phyloP scores from a whole-genome alignment of 2,329 filamentous ascomycete species.

The Pseudohalonectria lignicola region DNA sequence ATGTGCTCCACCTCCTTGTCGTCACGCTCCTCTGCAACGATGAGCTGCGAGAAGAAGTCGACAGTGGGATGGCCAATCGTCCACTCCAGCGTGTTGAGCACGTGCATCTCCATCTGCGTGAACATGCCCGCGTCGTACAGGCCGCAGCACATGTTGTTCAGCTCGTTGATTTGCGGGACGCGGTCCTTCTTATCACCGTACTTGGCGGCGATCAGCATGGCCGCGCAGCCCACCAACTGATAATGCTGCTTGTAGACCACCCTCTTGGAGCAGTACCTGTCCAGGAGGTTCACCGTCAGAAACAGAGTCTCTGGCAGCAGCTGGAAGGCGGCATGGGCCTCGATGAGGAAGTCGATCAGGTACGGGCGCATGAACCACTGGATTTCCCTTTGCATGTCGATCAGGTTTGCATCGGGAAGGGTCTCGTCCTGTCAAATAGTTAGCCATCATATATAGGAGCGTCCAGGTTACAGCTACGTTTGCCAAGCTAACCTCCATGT shows the following conservation, averaged over 20 bases:
- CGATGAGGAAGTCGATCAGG: constrained; percentile 95
- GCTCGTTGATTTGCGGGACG: constrained; percentile 91
- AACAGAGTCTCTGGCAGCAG: constrained; percentile 92
- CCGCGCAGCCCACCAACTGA: constrained; percentile 91
- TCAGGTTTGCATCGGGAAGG: constrained; percentile 89
- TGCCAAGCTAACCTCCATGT: constrained; percentile 65
- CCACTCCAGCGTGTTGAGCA: constrained; percentile 95
- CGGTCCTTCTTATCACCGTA: constrained; percentile 98
- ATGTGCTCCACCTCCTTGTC: constrained; percentile 89
- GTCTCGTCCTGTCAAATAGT: constrained; percentile 65
- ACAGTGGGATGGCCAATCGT: constrained; percentile 91
- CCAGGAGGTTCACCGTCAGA: constrained; percentile 90
- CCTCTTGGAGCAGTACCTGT: constrained; percentile 93
- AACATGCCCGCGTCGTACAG: constrained; percentile 99
- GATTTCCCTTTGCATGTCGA: constrained; percentile 97
- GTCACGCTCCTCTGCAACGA: constrained; percentile 66
- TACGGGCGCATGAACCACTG: constrained; percentile 98
- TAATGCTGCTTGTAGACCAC: constrained; percentile 99
- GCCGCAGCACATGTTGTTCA: constrained; percentile 98
- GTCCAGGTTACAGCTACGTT: too few relatives aligned
- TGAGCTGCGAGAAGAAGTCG: constrained; percentile 84
- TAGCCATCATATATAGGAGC: too few relatives aligned
- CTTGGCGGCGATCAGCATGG: constrained; percentile 92
- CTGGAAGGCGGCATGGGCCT: constrained; percentile 86
- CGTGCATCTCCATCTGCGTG: constrained; percentile 99